phyloP scores from a whole-genome alignment of 306 rosid genomes.

The Lathyrus tuberosus region DNA sequence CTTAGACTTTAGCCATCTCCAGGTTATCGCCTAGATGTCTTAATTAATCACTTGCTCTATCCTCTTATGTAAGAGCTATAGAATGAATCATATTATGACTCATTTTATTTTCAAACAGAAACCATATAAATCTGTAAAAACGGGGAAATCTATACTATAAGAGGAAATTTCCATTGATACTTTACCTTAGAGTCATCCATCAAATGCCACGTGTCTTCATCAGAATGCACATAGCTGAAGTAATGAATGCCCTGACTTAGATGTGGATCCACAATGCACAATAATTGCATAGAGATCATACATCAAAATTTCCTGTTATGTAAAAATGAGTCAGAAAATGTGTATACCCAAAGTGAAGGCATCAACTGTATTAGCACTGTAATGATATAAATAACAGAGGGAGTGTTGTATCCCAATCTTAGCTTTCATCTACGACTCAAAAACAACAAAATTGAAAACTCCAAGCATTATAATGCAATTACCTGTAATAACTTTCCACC shows the following conservation, averaged over 20 bases:
- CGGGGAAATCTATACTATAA: background rate
- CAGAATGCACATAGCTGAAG: constrained; percentile 55
- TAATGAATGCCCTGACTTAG: constrained; percentile 70
- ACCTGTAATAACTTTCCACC: constrained; percentile 99
- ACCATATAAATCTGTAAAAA: background rate
- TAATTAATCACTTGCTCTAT: no score
- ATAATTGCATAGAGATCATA: constrained; percentile 69
- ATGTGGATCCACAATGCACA: constrained; percentile 55
- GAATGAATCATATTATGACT: no score
- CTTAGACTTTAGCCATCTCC: no score
- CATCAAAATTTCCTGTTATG: no score
- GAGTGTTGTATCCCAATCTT: constrained; percentile 19
- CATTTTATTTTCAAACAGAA: no score
- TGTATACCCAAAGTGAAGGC: constrained; percentile 31
- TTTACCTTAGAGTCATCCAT: constrained; percentile 65
- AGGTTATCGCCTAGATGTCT: no score
- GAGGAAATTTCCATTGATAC: background rate
- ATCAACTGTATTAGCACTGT: constrained; percentile 25
- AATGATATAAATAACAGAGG: constrained; percentile 24
- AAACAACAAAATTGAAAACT: constrained; percentile 13
- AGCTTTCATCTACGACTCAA: constrained; percentile 13
- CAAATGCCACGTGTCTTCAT: constrained; percentile 55
- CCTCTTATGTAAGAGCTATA: no score
- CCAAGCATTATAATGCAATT: constrained; percentile 21
- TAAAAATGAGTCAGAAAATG: constrained; percentile 3